These are phyloP conservation scores for Pseudoturritis turrita DNA, from an alignment of 345 rosid species.

Conservation along the genomic window DNA sequence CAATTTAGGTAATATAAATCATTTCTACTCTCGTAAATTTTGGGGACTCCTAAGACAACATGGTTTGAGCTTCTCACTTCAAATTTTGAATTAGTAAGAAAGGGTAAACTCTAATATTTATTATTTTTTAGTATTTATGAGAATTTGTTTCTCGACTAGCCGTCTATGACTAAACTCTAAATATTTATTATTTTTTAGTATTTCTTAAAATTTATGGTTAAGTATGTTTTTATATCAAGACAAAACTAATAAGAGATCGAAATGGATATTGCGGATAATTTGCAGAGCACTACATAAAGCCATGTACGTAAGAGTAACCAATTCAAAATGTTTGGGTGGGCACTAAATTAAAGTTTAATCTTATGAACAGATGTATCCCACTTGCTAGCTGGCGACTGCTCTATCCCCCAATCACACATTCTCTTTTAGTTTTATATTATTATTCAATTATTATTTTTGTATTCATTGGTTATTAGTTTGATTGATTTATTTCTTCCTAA, in stretches of 20 bases:
- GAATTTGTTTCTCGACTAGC: no score
- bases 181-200: no score
- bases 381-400: conserved; percentile 12
- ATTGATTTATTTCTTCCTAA: neutral
- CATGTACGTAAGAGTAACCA: neutral
- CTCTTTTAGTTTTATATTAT: neutral
- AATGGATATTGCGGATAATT: neutral
- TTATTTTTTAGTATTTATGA: no score
- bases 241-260: neutral
- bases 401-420: neutral
- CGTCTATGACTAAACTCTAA: no score
- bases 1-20: no score
- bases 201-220: no score
- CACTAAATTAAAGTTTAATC: neutral
- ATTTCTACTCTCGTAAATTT: no score
- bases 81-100: no score
- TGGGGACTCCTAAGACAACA: no score
- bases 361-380: conserved; percentile 25
- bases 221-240: neutral
- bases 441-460: neutral
- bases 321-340: neutral
- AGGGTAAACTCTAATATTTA: no score
- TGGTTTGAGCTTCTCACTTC: no score
- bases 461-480: neutral
- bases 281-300: conserved; percentile 11